These are phyloP conservation scores for Parasarocladium wereldwijsianum DNA, from an alignment of 2,329 filamentous ascomycete species.

Conservation along the genomic window DNA sequence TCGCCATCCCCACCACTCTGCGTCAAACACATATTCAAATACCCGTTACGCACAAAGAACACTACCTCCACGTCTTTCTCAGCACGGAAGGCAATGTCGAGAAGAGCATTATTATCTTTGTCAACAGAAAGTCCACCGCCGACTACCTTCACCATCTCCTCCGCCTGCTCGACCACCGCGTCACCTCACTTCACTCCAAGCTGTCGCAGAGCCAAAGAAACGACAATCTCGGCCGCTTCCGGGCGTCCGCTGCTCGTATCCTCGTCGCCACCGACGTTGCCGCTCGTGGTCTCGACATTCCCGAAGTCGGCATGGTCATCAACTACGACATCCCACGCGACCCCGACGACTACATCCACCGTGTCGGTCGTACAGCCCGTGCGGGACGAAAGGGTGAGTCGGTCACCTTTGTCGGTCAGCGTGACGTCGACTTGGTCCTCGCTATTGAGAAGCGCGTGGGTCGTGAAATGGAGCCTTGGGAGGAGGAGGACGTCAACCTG, in stretches of 20 bases:
- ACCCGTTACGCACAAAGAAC: conserved; percentile 83
- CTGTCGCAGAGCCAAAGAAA: conserved; percentile 75
- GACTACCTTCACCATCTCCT: conserved; percentile 81
- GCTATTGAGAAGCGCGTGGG: conserved; percentile 80
- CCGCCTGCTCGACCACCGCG: conserved; percentile 71
- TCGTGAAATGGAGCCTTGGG: conserved; percentile 66
- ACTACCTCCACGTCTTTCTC: conserved; percentile 83
- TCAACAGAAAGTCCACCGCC: conserved; percentile 80
- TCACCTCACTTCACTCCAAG: conserved; percentile 80
- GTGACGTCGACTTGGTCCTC: conserved; percentile 80
- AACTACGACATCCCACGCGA: conserved; percentile 97
- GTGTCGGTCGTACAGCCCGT: conserved; percentile 87
- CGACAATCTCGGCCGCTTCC: conserved; percentile 81
- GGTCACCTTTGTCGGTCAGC: conserved; percentile 80
- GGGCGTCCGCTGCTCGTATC: conserved; percentile 74
- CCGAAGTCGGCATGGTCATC: conserved; percentile 75
- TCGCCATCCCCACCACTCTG: conserved; percentile 69
- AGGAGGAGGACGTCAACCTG: conserved; percentile 85
- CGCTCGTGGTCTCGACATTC: conserved; percentile 87
- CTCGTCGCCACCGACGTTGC: conserved; percentile 93
- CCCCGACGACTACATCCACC: conserved; percentile 93
- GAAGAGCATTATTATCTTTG: conserved; percentile 82
- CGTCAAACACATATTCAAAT: conserved; percentile 77
- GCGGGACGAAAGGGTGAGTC: conserved; percentile 72
- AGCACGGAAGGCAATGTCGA: conserved; percentile 59